Evolutionary conservation across 1,284 basidiomycete genomes (phyloP).

Genomic region (Fistulinella staudtii): DNA sequence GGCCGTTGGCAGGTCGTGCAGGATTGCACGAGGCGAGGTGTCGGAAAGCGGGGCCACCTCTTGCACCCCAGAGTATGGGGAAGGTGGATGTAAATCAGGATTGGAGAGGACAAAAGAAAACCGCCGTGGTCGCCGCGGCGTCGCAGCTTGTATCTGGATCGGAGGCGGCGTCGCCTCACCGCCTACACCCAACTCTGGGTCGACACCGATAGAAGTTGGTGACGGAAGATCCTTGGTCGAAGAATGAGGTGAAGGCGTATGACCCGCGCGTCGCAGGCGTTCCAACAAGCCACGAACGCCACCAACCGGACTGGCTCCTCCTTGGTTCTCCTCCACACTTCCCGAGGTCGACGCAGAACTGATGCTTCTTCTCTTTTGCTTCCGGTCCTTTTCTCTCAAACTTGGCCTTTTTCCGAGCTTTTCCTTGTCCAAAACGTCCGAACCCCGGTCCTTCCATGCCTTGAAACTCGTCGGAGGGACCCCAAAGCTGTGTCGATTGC

Average conservation of each 20-base stretch:
- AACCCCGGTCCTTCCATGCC: constrained; percentile 23
- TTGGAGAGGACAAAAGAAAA: constrained; percentile 34
- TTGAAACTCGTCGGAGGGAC: constrained; percentile 29
- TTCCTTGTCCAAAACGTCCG: constrained; percentile 17
- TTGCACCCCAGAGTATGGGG: constrained; percentile 14
- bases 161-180: constrained; percentile 16
- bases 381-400: constrained; percentile 14
- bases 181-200: constrained; percentile 17
- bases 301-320: constrained; percentile 17
- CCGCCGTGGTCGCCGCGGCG: constrained; percentile 14
- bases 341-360: constrained; percentile 16
- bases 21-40: constrained; percentile 1
- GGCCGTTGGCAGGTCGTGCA: background rate
- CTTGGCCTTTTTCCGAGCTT: constrained; percentile 15
- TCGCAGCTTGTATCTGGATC: constrained; percentile 13
- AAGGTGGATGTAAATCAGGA: constrained; percentile 24
- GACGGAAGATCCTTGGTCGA: constrained; percentile 23
- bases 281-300: constrained; percentile 29
- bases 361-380: constrained; percentile 12
- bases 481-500: constrained; percentile 15
- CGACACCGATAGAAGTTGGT: constrained; percentile 9
- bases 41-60: background rate
- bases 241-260: constrained; percentile 28
- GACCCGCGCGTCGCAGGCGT: constrained; percentile 24
- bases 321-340: constrained; percentile 25